Evolutionary conservation across 164 flowering plant genomes (phyloP).

Genomic region (Tinospora cordifolia): DNA sequence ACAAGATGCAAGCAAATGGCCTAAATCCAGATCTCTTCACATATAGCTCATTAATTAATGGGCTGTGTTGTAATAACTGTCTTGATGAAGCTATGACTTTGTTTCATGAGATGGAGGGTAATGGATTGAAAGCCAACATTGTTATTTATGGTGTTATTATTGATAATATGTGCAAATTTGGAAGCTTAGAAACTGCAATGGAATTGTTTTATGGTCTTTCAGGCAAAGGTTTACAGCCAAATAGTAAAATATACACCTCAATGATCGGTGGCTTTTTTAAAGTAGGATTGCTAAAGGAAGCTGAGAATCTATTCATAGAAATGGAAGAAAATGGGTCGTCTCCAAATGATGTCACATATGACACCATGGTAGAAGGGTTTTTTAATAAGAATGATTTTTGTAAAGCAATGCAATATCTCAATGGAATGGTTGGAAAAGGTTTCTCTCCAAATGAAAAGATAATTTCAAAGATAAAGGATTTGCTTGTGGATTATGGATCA

Average conservation of each 20-base stretch:
- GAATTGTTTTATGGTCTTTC: constrained; percentile 10
- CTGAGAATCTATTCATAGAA: constrained; percentile 8
- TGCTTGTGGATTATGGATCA: background rate
- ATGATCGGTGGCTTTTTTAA: constrained; percentile 18
- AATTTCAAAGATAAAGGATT: constrained; percentile 1
- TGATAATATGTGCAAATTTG: constrained; percentile 14
- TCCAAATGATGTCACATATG: constrained; percentile 15
- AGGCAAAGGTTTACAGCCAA: constrained; percentile 13
- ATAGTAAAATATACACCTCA: constrained; percentile 7
- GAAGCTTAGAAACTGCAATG: constrained; percentile 14
- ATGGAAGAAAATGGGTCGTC: constrained; percentile 18
- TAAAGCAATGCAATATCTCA: background rate
- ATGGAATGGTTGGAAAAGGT: constrained; percentile 13
- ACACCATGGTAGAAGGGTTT: constrained; percentile 10
- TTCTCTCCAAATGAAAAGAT: constrained; percentile 3
- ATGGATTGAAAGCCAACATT: constrained; percentile 8
- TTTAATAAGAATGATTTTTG: constrained; percentile 6
- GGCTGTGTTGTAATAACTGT: background rate
- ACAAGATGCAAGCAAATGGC: constrained; percentile 5
- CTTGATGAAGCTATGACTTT: constrained; percentile 22
- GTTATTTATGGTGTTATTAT: constrained; percentile 13
- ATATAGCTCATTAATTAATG: background rate
- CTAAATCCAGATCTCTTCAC: constrained; percentile 7
- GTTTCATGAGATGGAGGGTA: constrained; percentile 7
- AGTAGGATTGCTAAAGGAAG: constrained; percentile 14